Evolutionary conservation across 257 asterid species (phyloP).

Genomic region (Nicotiana tomentosiformis): DNA sequence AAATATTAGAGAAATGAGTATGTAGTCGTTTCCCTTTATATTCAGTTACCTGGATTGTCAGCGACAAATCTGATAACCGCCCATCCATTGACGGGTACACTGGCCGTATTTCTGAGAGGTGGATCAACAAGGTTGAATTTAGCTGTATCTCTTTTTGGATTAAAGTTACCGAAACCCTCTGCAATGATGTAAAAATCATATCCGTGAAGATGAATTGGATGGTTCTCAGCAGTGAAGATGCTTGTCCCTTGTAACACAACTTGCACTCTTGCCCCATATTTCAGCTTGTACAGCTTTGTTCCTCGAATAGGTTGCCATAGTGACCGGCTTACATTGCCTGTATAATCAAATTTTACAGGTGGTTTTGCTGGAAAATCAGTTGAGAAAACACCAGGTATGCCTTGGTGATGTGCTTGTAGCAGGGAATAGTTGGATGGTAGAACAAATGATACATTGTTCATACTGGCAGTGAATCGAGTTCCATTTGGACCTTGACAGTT

Average conservation of each 20-base stretch:
- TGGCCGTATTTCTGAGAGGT: constrained; percentile 69
- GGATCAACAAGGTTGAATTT: constrained; percentile 82
- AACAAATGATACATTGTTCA: constrained; percentile 82
- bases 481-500: constrained; percentile 89
- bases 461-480: constrained; percentile 79
- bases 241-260: constrained; percentile 83
- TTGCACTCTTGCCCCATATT: constrained; percentile 72
- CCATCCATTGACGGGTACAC: constrained; percentile 88
- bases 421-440: constrained; percentile 71
- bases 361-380: constrained; percentile 70
- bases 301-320: constrained; percentile 66
- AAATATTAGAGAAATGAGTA: neutral
- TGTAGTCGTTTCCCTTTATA: neutral
- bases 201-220: constrained; percentile 93
- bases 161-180: constrained; percentile 83
- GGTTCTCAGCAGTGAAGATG: constrained; percentile 76
- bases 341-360: constrained; percentile 58
- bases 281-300: constrained; percentile 56
- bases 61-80: constrained; percentile 84
- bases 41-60: constrained; percentile 70
- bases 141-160: constrained; percentile 44
- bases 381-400: constrained; percentile 75
- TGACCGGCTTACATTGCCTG: constrained; percentile 74
- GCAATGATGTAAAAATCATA: constrained; percentile 75
- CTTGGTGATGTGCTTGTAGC: constrained; percentile 70